These are phyloP conservation scores for Lasiosphaeris hirsuta DNA, from an alignment of 495 filamentous ascomycete genomes.

Conservation along the genomic window DNA sequence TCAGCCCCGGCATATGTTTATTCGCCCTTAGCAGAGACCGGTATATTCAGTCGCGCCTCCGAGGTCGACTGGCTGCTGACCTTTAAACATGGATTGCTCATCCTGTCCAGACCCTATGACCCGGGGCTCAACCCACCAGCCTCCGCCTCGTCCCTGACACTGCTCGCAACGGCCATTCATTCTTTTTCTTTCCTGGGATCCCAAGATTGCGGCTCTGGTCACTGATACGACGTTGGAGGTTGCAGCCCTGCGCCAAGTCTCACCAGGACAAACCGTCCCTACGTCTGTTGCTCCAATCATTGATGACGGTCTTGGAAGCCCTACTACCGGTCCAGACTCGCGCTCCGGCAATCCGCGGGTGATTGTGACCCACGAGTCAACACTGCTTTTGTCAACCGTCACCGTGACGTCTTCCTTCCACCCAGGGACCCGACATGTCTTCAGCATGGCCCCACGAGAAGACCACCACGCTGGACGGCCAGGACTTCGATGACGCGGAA, in stretches of 20 bases:
- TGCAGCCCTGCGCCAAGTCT: too few species aligned
- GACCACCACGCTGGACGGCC: slow-evolving; percentile 5
- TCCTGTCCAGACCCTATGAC: slow-evolving; percentile 4
- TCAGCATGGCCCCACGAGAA: slow-evolving; percentile 18
- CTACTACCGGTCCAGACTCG: too few species aligned
- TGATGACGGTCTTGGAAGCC: too few species aligned
- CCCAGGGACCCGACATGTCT: slow-evolving; percentile 20
- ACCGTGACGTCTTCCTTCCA: not conserved
- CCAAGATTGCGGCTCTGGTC: too few species aligned
- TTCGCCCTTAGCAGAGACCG: slow-evolving; percentile 17
- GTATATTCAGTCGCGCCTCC: slow-evolving; percentile 14
- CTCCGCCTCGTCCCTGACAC: not conserved
- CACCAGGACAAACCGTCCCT: too few species aligned
- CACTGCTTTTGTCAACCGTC: too few species aligned
- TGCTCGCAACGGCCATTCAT: not conserved
- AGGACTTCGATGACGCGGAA: slow-evolving; percentile 38
- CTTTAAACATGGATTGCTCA: slow-evolving; percentile 22
- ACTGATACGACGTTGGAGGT: too few species aligned
- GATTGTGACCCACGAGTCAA: not conserved
- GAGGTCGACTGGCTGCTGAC: slow-evolving; percentile 22
- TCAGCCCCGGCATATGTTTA: slow-evolving; percentile 6
- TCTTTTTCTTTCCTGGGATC: too few species aligned
- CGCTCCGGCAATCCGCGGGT: not conserved
- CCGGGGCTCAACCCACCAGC: not conserved
- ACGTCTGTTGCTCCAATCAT: too few species aligned